Percentiles rank a stretch among this genome's conserved stretches.
Conservation (phyloP, 164 flowering plant genomes). For the Nymphaea colorata region DNA sequence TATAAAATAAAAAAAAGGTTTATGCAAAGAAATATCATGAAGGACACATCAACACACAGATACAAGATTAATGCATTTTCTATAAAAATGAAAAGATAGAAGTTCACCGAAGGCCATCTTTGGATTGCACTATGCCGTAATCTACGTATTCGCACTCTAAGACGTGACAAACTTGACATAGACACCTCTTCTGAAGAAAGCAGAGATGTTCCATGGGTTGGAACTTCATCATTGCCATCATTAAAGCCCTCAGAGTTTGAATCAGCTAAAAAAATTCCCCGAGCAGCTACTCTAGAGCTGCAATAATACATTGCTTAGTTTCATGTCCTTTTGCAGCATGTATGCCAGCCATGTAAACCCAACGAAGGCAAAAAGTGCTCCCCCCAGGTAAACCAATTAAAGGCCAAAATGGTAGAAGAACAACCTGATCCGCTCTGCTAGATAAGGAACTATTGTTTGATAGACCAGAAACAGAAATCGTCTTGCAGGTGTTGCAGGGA, state of each 20-base stretch:
- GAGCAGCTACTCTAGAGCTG: constrained; percentile 87
- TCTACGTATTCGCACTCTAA: constrained; percentile 33
- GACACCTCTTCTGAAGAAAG: constrained; percentile 21
- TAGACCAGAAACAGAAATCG: constrained; percentile 83
- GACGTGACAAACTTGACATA: constrained; percentile 32
- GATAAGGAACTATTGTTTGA: constrained; percentile 88
- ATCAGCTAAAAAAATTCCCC: constrained; percentile 60
- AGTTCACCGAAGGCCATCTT: constrained; percentile 78
- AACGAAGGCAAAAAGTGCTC: neutral
- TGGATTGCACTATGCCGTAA: constrained; percentile 48
- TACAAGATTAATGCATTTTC: neutral
- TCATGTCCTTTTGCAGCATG: neutral
- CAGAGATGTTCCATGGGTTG: constrained; percentile 23
- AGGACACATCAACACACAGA: neutral
- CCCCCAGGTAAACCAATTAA: neutral
- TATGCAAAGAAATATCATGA: neutral
- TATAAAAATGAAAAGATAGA: neutral
- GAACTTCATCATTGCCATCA: constrained; percentile 20
- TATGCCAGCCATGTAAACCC: neutral
- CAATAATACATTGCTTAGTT: constrained; percentile 3
- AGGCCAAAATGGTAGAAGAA: neutral
- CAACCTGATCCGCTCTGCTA: constrained; percentile 94
- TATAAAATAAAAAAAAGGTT: neutral
- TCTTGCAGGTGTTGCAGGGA: constrained; percentile 93
- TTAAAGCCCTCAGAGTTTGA: constrained; percentile 40